Evolutionary conservation across 2,329 filamentous ascomycete species (phyloP).

Genomic region (Cladosporium sp.): DNA sequence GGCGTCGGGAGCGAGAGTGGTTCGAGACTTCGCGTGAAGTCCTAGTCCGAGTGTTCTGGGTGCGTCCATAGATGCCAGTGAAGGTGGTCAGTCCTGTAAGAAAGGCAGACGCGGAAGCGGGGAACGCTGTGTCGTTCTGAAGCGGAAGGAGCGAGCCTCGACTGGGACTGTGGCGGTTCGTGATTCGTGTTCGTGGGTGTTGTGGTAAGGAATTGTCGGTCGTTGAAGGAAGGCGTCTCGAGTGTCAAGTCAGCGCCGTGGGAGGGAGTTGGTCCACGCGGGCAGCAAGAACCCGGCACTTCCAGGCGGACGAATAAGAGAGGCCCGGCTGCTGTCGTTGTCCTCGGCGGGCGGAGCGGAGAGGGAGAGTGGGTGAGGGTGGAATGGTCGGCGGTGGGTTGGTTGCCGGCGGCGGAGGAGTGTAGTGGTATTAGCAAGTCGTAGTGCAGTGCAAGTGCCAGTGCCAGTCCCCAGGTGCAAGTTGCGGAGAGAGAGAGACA

Average conservation of each 20-base stretch:
- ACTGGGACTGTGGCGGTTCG: not conserved
- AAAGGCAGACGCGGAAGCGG: not conserved
- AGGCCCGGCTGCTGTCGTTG: not conserved
- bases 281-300: not conserved
- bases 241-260: not conserved
- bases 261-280: not conserved
- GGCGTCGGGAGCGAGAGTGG: slow-evolving; percentile 25
- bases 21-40: slow-evolving; percentile 16
- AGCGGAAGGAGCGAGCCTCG: not conserved
- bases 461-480: not conserved
- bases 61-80: slow-evolving; percentile 1
- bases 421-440: not conserved
- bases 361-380: not conserved
- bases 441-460: not conserved
- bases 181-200: slow-evolving; percentile 3
- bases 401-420: not conserved
- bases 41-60: slow-evolving; percentile 23
- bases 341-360: not conserved
- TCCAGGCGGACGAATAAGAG: not conserved
- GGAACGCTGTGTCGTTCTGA: not conserved
- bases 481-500: not conserved
- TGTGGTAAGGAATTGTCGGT: not conserved
- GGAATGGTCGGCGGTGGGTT: not conserved
- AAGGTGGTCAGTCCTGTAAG: not conserved
- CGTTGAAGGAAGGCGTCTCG: not conserved